Conservation (phyloP, 805 yeast genomes). For the Nakazawaea wickerhamii region DNA sequence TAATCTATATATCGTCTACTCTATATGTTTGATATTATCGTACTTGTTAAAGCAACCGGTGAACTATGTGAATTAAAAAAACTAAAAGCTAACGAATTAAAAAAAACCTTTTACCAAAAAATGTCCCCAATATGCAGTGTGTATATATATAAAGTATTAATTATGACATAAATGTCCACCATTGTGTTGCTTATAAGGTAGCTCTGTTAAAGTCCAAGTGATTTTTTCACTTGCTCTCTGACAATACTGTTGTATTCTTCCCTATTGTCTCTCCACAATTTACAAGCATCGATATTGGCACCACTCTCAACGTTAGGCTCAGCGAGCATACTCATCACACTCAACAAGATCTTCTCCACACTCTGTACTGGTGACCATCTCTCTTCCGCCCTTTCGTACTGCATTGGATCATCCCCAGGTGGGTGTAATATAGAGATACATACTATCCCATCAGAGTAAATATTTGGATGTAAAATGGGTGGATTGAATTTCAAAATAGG, state of each 20-base stretch:
- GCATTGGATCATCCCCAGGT: slow-evolving; percentile 96
- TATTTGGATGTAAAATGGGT: slow-evolving; percentile 86
- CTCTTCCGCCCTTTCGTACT: slow-evolving; percentile 92
- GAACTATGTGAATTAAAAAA: too few relatives aligned
- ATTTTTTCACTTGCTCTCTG: slow-evolving; percentile 57
- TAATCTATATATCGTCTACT: too few relatives aligned
- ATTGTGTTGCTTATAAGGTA: too few relatives aligned
- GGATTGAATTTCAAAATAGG: slow-evolving; percentile 85
- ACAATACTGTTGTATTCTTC: slow-evolving; percentile 62
- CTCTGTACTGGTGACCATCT: slow-evolving; percentile 98
- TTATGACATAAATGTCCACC: too few relatives aligned
- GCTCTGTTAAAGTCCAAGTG: slow-evolving; percentile 64
- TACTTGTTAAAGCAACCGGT: too few relatives aligned
- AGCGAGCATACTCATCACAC: slow-evolving; percentile 94
- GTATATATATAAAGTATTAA: neutral
- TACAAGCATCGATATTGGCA: slow-evolving; percentile 77
- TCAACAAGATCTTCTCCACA: slow-evolving; percentile 89
- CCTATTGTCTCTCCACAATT: slow-evolving; percentile 86
- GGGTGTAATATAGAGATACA: slow-evolving; percentile 94
- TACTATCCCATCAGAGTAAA: slow-evolving; percentile 91
- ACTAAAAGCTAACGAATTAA: too few relatives aligned
- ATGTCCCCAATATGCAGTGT: too few relatives aligned
- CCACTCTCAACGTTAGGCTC: slow-evolving; percentile 97
- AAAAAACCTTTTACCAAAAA: too few relatives aligned
- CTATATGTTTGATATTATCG: too few relatives aligned